These are phyloP conservation scores for Plantago ovata DNA, from an alignment of 257 asterid genomes.

Conservation along the genomic window DNA sequence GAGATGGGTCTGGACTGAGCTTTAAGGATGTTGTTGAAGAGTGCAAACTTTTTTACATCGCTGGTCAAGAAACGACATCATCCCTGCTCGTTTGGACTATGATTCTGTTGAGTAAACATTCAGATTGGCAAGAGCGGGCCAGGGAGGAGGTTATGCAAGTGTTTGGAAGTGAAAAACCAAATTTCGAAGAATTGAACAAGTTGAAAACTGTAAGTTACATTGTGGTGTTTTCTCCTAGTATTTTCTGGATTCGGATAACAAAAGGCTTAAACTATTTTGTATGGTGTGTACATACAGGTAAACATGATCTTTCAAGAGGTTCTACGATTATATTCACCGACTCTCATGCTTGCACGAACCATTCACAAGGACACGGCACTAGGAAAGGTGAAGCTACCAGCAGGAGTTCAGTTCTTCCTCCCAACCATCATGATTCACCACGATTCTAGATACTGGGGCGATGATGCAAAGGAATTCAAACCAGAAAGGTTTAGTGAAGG, in stretches of 20 bases:
- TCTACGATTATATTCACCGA: background rate
- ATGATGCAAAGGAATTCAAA: background rate
- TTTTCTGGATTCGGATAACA: background rate
- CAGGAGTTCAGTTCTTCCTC: background rate
- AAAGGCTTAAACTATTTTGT: background rate
- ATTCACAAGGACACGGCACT: background rate
- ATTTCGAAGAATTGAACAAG: background rate
- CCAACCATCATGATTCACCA: background rate
- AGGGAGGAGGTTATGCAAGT: constrained; percentile 9
- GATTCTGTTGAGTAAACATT: background rate
- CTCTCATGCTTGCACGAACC: background rate
- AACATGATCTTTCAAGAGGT: background rate
- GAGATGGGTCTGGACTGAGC: constrained; percentile 1
- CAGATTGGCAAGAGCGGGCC: constrained; percentile 3
- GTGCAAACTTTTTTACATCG: constrained; percentile 2
- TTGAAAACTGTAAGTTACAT: background rate
- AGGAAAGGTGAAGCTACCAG: constrained; percentile 1
- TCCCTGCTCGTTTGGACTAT: too few relatives aligned
- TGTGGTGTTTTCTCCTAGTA: background rate
- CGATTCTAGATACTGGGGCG: background rate
- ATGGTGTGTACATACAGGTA: background rate
- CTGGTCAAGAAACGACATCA: constrained; percentile 4
- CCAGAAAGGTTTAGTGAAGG: background rate
- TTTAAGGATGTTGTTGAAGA: constrained; percentile 5
- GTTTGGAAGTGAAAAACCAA: constrained; percentile 4